Base-by-base conservation (phyloP, 2,329 filamentous ascomycete species). In the Alternaria angustiovoidea region DNA sequence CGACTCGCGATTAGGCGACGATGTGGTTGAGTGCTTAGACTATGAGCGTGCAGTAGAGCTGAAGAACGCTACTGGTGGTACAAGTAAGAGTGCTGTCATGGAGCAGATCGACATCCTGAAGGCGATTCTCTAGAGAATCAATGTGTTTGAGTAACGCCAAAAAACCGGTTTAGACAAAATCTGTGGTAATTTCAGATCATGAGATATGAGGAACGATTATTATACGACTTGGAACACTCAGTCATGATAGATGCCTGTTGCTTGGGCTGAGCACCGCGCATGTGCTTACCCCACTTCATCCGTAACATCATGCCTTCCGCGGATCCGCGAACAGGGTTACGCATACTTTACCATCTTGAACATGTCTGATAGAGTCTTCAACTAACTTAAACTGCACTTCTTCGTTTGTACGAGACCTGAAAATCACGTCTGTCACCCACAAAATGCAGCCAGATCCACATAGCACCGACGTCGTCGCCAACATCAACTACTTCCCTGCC, bases 11-110 rank as follows among this genome's bases (percentile, higher is more conserved):
- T 91, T 96, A 65, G 88, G 86, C 30, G 84, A 88, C 59, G 92
- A 95, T 75, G 87, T 96, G 41, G 79, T 86, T 47, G 81, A 87
- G 48, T 87, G 87, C 26, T 91, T 97, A 74, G 86, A 96, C 79
- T 96, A 95, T 73, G 89, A 96, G 80, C 87, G 87, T 65, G 92
- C 89, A 61, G 92, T 96, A 7, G 93, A 97, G 84, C 85, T 90
- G 82, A 88, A 90, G 73, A 86, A 88, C 42, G 89, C 91, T 3
- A 88, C 88, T 67, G 93, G 93, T 24, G 92, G 92, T 28, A 95
- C 91, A 24, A 93, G 91, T 81, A 88, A 86, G 80, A 85, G 85
- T 12, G 85, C 86, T 24, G 89, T 91, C 7, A 70, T 86, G 65
- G 84, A 89, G 80, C 88, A 91, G 81, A 85, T 91, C 65, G 80